A percentile compares a stretch with the other conserved stretches of the same genome.
These are phyloP conservation scores for Vitis hybrid DNA, from an alignment of 177 flowering plant genomes.

Conservation along the genomic window DNA sequence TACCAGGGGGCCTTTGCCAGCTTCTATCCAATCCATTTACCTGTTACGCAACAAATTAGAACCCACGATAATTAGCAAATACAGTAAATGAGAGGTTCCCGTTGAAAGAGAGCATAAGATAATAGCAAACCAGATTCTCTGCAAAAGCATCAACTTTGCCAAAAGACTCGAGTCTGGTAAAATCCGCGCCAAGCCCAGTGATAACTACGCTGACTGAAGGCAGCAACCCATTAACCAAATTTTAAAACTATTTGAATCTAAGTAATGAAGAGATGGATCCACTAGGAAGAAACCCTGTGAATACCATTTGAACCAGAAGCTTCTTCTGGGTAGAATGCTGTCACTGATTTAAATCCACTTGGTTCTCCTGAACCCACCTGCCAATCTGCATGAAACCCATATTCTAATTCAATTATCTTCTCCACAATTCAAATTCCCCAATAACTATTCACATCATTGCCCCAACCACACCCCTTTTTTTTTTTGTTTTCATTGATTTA, in stretches of 20 bases:
- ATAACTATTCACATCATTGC: not conserved
- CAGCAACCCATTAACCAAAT: constrained; percentile 18
- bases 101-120: not conserved
- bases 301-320: constrained; percentile 69
- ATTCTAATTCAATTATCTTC: too few relatives aligned
- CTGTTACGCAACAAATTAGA: constrained; percentile 31
- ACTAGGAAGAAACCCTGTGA: not conserved
- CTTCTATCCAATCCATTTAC: constrained; percentile 93
- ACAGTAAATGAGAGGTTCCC: not conserved
- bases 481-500: too few relatives aligned
- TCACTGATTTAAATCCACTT: constrained; percentile 62
- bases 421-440: not conserved
- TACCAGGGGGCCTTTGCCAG: constrained; percentile 95
- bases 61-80: not conserved
- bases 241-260: constrained; percentile 4
- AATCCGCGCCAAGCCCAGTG: constrained; percentile 91
- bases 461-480: too few relatives aligned
- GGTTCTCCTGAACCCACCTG: constrained; percentile 70
- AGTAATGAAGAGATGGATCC: constrained; percentile 3
- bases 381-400: constrained; percentile 58
- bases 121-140: constrained; percentile 63
- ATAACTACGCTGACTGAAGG: constrained; percentile 79
- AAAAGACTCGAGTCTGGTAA: constrained; percentile 88
- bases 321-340: constrained; percentile 79
- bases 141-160: constrained; percentile 94